Percentiles rank a stretch among this genome's conserved stretches.
Conservation (phyloP, 2,329 filamentous ascomycete species). For the Venturia aucupariae region DNA sequence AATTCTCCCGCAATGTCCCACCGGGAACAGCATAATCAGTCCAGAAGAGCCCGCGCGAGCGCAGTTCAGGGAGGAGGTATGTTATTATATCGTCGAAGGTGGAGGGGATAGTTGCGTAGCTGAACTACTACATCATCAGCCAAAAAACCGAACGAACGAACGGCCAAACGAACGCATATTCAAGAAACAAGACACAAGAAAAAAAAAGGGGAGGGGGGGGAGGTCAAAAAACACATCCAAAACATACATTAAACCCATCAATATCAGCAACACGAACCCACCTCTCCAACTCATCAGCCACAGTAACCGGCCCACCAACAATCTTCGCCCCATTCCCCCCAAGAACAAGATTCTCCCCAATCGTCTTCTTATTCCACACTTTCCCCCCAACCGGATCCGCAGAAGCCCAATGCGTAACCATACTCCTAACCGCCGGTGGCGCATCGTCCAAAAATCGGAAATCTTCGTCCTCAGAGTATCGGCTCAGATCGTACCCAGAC, state of each 20-base stretch:
- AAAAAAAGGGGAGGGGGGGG: not conserved
- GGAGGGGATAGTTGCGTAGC: slow-evolving; percentile 19
- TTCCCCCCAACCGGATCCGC: slow-evolving; percentile 18
- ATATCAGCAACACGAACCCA: slow-evolving; percentile 5
- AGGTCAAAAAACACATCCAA: not conserved
- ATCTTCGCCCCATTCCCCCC: slow-evolving; percentile 22
- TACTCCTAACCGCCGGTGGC: slow-evolving; percentile 23
- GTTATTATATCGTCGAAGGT: slow-evolving; percentile 21
- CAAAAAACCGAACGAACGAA: no score
- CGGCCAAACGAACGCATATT: no score
- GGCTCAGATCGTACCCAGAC: slow-evolving; percentile 52
- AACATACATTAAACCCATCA: slow-evolving; percentile 11
- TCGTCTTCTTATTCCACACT: slow-evolving; percentile 20
- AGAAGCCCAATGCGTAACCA: slow-evolving; percentile 22
- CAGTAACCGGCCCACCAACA: slow-evolving; percentile 27
- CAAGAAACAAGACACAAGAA: no score
- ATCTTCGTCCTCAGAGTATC: slow-evolving; percentile 50
- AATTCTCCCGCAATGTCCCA: slow-evolving; percentile 37
- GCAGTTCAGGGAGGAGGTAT: slow-evolving; percentile 21
- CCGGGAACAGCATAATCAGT: slow-evolving; percentile 27
- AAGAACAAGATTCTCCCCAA: slow-evolving; percentile 24
- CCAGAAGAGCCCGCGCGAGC: slow-evolving; percentile 25
- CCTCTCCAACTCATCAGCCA: slow-evolving; percentile 12
- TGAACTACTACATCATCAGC: no score
- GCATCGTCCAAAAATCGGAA: slow-evolving; percentile 32